Conservation (phyloP, 345 rosid species). For the Toxicodendron radicans region DNA sequence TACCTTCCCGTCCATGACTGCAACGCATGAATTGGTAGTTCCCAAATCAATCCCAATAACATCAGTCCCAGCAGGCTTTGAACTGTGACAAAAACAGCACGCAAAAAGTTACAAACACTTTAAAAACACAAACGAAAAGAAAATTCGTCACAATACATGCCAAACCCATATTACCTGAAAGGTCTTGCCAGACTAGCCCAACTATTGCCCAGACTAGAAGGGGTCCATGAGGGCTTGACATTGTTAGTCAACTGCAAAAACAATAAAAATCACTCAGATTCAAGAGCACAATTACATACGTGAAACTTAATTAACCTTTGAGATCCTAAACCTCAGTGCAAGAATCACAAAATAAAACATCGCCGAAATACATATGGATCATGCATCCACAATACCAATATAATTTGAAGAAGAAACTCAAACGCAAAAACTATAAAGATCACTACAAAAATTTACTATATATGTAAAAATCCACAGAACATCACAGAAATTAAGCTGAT, state of each 20-base stretch:
- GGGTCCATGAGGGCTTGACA: slow-evolving; percentile 47
- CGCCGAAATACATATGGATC: no score
- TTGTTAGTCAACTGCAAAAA: slow-evolving; percentile 49
- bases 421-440: no score
- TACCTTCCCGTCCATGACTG: slow-evolving; percentile 99
- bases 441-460: no score
- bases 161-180: slow-evolving; percentile 57
- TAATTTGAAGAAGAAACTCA: no score
- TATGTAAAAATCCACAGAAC: background rate
- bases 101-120: background rate
- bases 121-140: background rate
- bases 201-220: slow-evolving; percentile 41
- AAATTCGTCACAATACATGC: background rate
- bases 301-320: no score
- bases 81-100: slow-evolving; percentile 34
- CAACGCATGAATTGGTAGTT: slow-evolving; percentile 94
- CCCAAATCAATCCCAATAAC: slow-evolving; percentile 97
- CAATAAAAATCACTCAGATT: background rate
- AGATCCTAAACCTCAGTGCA: no score
- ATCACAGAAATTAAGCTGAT: background rate
- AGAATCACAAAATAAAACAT: no score
- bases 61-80: slow-evolving; percentile 83
- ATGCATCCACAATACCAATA: no score
- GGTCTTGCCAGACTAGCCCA: slow-evolving; percentile 60
- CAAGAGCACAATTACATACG: background rate